These are phyloP conservation scores for Saccharomycopsis lassenensis DNA, from an alignment of 805 yeast genomes.

Conservation along the genomic window DNA sequence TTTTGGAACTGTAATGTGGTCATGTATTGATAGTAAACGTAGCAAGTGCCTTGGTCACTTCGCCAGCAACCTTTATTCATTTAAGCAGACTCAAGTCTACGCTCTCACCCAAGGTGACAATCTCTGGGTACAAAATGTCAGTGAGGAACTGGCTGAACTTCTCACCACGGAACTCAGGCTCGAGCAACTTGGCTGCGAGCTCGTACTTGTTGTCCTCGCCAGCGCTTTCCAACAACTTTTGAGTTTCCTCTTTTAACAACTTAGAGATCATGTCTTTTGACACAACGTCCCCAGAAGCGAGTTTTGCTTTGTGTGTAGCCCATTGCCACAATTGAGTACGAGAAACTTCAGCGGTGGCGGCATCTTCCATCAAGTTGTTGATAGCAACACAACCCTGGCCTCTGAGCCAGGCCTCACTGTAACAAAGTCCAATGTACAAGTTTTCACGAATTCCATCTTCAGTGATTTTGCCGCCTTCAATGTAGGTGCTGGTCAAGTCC, in stretches of 20 bases:
- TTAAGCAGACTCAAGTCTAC: slow-evolving; percentile 25
- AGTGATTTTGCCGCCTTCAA: slow-evolving; percentile 53
- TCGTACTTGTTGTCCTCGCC: slow-evolving; percentile 56
- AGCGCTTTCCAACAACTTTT: slow-evolving; percentile 36
- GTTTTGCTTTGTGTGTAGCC: slow-evolving; percentile 58
- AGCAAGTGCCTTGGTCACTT: too few relatives aligned
- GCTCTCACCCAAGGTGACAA: slow-evolving; percentile 34
- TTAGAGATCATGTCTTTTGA: slow-evolving; percentile 48
- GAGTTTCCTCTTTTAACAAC: slow-evolving; percentile 53
- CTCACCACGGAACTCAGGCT: slow-evolving; percentile 62
- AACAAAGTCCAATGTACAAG: slow-evolving; percentile 64
- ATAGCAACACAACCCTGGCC: slow-evolving; percentile 81
- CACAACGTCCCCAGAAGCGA: slow-evolving; percentile 38
- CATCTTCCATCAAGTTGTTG: slow-evolving; percentile 80
- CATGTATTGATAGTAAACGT: too few relatives aligned
- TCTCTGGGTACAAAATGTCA: slow-evolving; percentile 63
- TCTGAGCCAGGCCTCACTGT: slow-evolving; percentile 80
- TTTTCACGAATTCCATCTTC: slow-evolving; percentile 61
- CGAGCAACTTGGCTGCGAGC: slow-evolving; percentile 59
- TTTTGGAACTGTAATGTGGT: too few relatives aligned
- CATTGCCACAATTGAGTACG: slow-evolving; percentile 77
- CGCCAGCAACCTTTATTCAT: too few relatives aligned
- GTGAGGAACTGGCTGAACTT: slow-evolving; percentile 72
- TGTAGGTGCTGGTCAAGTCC: slow-evolving; percentile 53
- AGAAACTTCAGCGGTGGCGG: slow-evolving; percentile 83